Evolutionary conservation across 345 rosid species (phyloP).

Genomic region (Brassica incana): DNA sequence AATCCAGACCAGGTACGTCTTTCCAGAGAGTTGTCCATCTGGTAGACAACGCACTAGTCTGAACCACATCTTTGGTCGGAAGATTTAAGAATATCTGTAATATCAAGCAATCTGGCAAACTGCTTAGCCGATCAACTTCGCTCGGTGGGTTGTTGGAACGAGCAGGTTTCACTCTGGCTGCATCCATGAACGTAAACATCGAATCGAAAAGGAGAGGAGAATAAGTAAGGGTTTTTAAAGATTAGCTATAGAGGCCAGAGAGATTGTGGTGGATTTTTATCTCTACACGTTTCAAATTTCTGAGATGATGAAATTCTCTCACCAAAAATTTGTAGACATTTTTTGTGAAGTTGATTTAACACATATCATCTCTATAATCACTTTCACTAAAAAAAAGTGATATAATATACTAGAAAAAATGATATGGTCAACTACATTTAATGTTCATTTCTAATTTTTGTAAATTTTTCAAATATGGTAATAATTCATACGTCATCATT

Average conservation of each 20-base stretch:
- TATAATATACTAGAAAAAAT: no score
- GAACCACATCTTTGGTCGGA: slow-evolving; percentile 15
- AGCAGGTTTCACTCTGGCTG: not conserved
- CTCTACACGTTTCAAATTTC: not conserved
- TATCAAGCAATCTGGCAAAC: slow-evolving; percentile 15
- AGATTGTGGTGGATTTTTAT: not conserved
- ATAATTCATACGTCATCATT: no score
- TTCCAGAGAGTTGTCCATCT: slow-evolving; percentile 25
- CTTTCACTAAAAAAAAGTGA: no score
- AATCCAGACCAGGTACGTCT: not conserved
- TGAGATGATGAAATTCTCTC: not conserved
- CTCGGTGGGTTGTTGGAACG: not conserved
- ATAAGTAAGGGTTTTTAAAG: not conserved
- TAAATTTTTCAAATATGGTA: no score
- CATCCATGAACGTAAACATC: slow-evolving; percentile 1
- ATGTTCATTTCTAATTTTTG: no score
- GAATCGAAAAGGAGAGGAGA: not conserved
- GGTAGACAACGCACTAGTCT: slow-evolving; percentile 4
- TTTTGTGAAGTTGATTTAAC: no score
- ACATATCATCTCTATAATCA: no score
- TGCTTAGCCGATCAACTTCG: slow-evolving; percentile 12
- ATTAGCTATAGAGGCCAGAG: not conserved
- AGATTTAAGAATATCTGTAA: not conserved
- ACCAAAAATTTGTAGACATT: not conserved
- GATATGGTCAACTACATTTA: no score